Conservation (phyloP, 2,329 filamentous ascomycete genomes). For the Alternaria consortialis region DNA sequence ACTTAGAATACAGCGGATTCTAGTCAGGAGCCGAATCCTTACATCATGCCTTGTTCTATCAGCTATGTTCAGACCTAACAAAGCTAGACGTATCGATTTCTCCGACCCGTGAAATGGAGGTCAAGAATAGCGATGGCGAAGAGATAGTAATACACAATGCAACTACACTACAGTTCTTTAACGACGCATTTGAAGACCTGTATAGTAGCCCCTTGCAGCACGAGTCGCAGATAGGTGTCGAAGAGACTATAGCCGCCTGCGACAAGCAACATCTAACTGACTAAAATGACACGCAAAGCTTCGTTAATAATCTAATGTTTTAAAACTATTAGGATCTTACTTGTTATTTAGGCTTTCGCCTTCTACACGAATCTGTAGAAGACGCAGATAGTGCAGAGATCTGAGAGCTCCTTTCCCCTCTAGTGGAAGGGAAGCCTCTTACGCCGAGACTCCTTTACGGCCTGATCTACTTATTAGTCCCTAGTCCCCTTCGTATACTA, state of each 20-base stretch:
- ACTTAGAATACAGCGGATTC: too few relatives aligned
- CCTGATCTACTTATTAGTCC: slow-evolving; percentile 1
- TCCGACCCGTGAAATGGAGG: too few relatives aligned
- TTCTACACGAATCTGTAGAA: slow-evolving; percentile 7
- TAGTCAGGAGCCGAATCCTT: too few relatives aligned
- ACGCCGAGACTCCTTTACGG: slow-evolving; percentile 3
- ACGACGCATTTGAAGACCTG: slow-evolving; percentile 1
- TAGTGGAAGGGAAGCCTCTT: slow-evolving; percentile 4
- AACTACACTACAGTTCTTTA: not conserved
- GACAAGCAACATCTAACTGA: not conserved
- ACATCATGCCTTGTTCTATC: too few relatives aligned
- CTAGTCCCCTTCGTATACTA: not conserved
- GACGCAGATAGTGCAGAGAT: not conserved
- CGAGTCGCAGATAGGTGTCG: not conserved
- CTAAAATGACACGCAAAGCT: not conserved
- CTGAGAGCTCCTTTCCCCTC: slow-evolving; percentile 1
- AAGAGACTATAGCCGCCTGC: not conserved
- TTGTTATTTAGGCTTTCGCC: not conserved
- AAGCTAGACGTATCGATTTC: too few relatives aligned
- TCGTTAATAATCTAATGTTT: not conserved
- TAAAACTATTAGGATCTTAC: slow-evolving; percentile 8
- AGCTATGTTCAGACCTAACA: too few relatives aligned
- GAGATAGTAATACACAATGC: not conserved
- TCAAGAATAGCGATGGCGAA: too few relatives aligned
- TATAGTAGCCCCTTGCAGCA: not conserved